Evolutionary conservation across 2,329 filamentous ascomycete genomes (phyloP).

Genomic region (Fusarium sp.): DNA sequence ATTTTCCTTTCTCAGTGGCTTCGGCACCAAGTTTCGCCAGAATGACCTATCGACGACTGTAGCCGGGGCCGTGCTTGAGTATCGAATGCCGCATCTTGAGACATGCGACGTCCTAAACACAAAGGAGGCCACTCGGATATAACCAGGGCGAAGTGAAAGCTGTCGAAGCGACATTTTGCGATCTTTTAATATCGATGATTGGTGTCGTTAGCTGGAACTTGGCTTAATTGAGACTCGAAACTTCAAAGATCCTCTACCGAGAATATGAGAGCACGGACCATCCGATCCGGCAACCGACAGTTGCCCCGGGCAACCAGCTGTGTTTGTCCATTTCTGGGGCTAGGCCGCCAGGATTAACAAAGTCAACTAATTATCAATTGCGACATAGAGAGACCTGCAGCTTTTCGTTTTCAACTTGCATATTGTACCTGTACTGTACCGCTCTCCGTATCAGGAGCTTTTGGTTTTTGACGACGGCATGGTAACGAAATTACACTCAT

Average conservation of each 20-base stretch:
- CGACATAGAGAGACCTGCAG: slow-evolving; percentile 31
- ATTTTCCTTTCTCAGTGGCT: slow-evolving; percentile 65
- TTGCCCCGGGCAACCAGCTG: slow-evolving; percentile 53
- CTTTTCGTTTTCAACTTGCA: slow-evolving; percentile 37
- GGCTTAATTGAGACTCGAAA: background rate
- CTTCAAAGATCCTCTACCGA: slow-evolving; percentile 32
- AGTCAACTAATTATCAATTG: slow-evolving; percentile 20
- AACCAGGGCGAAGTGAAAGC: slow-evolving; percentile 6
- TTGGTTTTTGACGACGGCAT: slow-evolving; percentile 47
- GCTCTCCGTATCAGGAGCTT: slow-evolving; percentile 41
- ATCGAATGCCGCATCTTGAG: slow-evolving; percentile 36
- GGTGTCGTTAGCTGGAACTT: slow-evolving; percentile 3
- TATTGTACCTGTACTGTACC: slow-evolving; percentile 35
- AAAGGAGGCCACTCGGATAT: slow-evolving; percentile 8
- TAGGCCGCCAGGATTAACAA: slow-evolving; percentile 7
- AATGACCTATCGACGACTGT: slow-evolving; percentile 68
- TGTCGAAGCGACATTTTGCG: slow-evolving; percentile 31
- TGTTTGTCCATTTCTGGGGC: slow-evolving; percentile 45
- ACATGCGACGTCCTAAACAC: background rate
- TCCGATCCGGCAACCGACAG: slow-evolving; percentile 27
- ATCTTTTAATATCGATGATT: background rate
- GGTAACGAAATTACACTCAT: slow-evolving; percentile 45
- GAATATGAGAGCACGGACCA: slow-evolving; percentile 39
- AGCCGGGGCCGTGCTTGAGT: slow-evolving; percentile 56
- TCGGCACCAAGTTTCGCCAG: slow-evolving; percentile 77